Percentiles rank a stretch among this genome's conserved stretches.
phyloP scores from a whole-genome alignment of 2,329 filamentous ascomycete species.

The Chalaropsis ovoidea region DNA sequence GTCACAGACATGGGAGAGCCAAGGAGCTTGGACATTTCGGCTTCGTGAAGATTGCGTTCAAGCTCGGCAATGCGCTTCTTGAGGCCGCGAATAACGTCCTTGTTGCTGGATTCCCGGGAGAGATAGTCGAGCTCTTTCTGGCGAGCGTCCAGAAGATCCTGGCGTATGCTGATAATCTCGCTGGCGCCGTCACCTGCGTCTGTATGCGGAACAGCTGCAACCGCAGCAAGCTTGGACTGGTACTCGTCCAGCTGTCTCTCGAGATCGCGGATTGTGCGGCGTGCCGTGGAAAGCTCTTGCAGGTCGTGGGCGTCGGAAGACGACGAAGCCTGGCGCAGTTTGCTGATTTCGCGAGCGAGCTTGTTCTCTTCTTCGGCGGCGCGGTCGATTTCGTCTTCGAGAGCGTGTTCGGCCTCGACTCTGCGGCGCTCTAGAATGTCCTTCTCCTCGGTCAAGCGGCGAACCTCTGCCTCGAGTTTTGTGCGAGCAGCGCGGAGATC shows the following conservation, averaged over 20 bases:
- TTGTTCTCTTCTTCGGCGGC: slow-evolving; percentile 57
- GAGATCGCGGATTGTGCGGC: slow-evolving; percentile 54
- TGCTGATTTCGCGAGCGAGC: slow-evolving; percentile 44
- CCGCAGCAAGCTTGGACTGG: slow-evolving; percentile 37
- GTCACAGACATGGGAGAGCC: slow-evolving; percentile 6
- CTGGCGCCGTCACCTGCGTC: slow-evolving; percentile 37
- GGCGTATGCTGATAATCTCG: slow-evolving; percentile 52
- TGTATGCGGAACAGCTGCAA: slow-evolving; percentile 30
- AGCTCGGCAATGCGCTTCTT: slow-evolving; percentile 57
- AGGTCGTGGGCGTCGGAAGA: slow-evolving; percentile 40
- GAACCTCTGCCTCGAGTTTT: slow-evolving; percentile 57
- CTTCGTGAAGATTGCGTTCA: slow-evolving; percentile 57
- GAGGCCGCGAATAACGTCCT: slow-evolving; percentile 51
- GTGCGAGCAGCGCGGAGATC: slow-evolving; percentile 58
- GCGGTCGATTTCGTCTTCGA: slow-evolving; percentile 57
- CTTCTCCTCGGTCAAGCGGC: slow-evolving; percentile 55
- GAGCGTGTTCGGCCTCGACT: slow-evolving; percentile 49
- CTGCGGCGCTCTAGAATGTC: slow-evolving; percentile 47
- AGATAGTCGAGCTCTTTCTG: slow-evolving; percentile 55
- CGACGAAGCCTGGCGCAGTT: slow-evolving; percentile 40
- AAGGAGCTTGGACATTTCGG: slow-evolving; percentile 42
- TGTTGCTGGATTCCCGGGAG: slow-evolving; percentile 55
- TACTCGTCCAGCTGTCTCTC: slow-evolving; percentile 51
- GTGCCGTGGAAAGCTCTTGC: slow-evolving; percentile 48
- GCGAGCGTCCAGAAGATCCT: slow-evolving; percentile 53